These are phyloP conservation scores for Colletotrichum australisinense DNA, from an alignment of 2,329 filamentous ascomycete species.

Conservation along the genomic window DNA sequence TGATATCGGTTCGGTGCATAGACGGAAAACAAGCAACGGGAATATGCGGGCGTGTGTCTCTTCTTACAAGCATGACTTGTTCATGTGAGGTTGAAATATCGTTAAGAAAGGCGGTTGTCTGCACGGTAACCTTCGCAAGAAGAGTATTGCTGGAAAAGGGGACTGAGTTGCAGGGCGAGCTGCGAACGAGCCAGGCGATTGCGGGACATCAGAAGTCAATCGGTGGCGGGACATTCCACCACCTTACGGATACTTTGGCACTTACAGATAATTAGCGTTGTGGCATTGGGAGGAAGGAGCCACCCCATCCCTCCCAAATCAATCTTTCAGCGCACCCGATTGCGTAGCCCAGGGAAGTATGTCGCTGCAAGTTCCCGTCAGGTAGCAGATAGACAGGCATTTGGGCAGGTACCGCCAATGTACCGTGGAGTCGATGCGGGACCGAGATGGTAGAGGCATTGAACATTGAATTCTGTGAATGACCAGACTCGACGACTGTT, in stretches of 20 bases:
- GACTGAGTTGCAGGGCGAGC: not conserved
- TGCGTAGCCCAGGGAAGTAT: conserved; percentile 15
- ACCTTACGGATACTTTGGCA: not conserved
- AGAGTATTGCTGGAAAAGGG: not conserved
- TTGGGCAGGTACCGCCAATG: conserved; percentile 4
- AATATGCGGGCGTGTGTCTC: not conserved
- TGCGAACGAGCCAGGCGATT: conserved; percentile 31
- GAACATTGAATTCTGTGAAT: not conserved
- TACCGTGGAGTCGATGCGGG: conserved; percentile 6
- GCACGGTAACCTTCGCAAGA: not conserved
- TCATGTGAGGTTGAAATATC: not conserved
- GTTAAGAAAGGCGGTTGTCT: not conserved
- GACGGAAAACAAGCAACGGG: not conserved
- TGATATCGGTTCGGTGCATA: conserved; percentile 18
- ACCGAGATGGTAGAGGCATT: conserved; percentile 6
- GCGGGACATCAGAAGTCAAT: conserved; percentile 29
- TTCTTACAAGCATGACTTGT: not conserved
- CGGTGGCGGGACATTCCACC: conserved; percentile 19
- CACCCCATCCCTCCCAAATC: not conserved
- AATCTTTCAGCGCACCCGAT: not conserved
- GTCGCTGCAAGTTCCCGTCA: conserved; percentile 30
- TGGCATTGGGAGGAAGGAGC: conserved; percentile 3
- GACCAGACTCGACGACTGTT: no score
- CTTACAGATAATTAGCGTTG: not conserved
- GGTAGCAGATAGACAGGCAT: conserved; percentile 29